Conservation (phyloP, 2,329 filamentous ascomycete species). For the Diplocarpon rosae region DNA sequence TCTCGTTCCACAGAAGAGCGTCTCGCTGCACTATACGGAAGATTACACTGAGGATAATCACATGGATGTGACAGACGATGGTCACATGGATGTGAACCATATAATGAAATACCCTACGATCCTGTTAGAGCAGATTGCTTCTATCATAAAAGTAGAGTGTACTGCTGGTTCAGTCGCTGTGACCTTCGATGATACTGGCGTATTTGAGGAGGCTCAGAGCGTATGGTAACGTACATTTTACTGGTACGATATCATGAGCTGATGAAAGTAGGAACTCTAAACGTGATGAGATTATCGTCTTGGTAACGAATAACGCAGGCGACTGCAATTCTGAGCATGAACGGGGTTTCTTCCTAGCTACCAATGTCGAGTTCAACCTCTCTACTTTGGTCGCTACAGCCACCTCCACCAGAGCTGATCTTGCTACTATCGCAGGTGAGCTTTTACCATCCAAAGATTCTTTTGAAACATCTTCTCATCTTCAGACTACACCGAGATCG, state of each 20-base stretch:
- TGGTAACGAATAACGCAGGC: slow-evolving; percentile 34
- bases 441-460: background rate
- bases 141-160: slow-evolving; percentile 26
- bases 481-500: slow-evolving; percentile 17
- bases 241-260: background rate
- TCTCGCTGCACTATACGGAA: slow-evolving; percentile 14
- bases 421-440: slow-evolving; percentile 29
- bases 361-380: slow-evolving; percentile 23
- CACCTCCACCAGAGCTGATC: slow-evolving; percentile 25
- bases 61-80: no score
- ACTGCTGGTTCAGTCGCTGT: slow-evolving; percentile 17
- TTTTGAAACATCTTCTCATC: slow-evolving; percentile 1
- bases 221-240: slow-evolving; percentile 19
- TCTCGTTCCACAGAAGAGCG: slow-evolving; percentile 10
- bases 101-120: slow-evolving; percentile 25
- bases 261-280: slow-evolving; percentile 1
- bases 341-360: slow-evolving; percentile 31
- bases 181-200: slow-evolving; percentile 20
- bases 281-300: slow-evolving; percentile 22
- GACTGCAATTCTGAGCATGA: slow-evolving; percentile 32
- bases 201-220: slow-evolving; percentile 18
- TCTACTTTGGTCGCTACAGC: slow-evolving; percentile 26
- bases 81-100: slow-evolving; percentile 20
- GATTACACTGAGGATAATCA: slow-evolving; percentile 16
- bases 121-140: slow-evolving; percentile 26